Evolutionary conservation across 768 basidiomycete species (phyloP), one percentile per base, ranked within the genome.

Genomic region (Pisolithus albus): DNA sequence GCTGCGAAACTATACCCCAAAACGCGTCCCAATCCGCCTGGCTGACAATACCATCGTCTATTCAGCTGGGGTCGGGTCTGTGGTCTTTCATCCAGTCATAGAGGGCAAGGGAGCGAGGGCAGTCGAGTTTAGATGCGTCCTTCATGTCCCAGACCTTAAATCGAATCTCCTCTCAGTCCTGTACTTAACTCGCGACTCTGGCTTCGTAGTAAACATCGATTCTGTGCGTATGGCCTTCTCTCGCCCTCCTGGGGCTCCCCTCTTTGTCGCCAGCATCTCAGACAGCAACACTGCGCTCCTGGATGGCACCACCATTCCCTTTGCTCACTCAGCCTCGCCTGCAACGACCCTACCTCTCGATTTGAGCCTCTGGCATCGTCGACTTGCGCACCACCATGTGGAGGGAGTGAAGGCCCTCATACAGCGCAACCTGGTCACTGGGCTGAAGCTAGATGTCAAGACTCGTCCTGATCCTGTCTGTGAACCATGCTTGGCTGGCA

Each of bases 341-440:
- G 46, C 54, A 0, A 37, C 47, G 0, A 61, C 57, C 16, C 3
- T 53, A 0, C 51, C 53, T 13, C 53, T 59, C 0, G 45, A 61
- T 6, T 19, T 57, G 5, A 41, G 53, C 0, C 56, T 67, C 15
- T 64, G 57, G 60, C 59, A 65, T 54, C 36, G 62, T 18, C 53
- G 56, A 38, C 49, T 64, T 21, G 60, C 60, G 6, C 61, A 64
- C 36, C 42, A 49, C 28, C 51, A 61, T 26, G 0, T 58, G 3
- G 52, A 47, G 7, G 55, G 23, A 3, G 40, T 59, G 10, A 43
- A 51, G 38, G 2, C 43, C 11, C 49, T 62, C 3, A 7, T 53
- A 30, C 38, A 50, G 13, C 23, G 47, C 6, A 21, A 56, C 13
- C n/a, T 60, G 37, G 61, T 62, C 28, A 53, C 52, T 48, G 57